Base-by-base conservation (phyloP, 2,329 filamentous ascomycete genomes). In the Phyllosticta citribraziliensis region DNA sequence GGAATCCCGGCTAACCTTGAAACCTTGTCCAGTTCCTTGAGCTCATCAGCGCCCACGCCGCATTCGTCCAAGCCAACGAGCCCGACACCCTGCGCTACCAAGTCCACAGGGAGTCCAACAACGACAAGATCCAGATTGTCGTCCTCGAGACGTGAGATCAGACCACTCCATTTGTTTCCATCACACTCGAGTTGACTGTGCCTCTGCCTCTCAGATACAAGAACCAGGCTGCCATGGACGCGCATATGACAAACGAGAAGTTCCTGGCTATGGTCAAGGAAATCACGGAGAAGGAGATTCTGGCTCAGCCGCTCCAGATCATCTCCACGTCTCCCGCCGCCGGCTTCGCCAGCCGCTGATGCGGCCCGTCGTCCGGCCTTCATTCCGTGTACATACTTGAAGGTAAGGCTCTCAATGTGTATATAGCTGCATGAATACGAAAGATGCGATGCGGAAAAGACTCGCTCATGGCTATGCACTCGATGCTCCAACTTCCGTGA, bases 41-140 rank as follows among this genome's bases (percentile, higher is more conserved):
- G 35, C 65, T 73, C 1, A 67, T 74, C 24, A 54, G 52, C 5
- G 58, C 56, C 2, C 65, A 69, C 2, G 68, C 69, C 1, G 61
- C 65, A 54, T 57, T 62, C 17, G 71, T 72, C 12, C 66, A 72
- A 55, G 67, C 65, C 3, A 70, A 70, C 2, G 72, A 74, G 61
- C 71, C 71, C 1, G 70, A 69, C 3, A 69, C 68, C 2, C 64
- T 72, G n/a, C 66, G 66, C 8, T 74, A 72, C 57, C 69, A 71
- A 52, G 54, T 74, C 14, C 67, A 70, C 20, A 69, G 67, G 40
- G 67, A 73, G 52, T 65, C 63, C 5, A 67, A 70, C 19, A 68
- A 68, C 14, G 67, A 70, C 52, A 60, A 64, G 19, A 68, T 70
- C 0, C 62, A 63, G 0, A 68, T 73, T 40, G 58, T 73, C 14